Percentiles rank a stretch among this genome's conserved stretches.
Evolutionary conservation across 345 rosid species (phyloP).

Genomic region (Citrus trifoliata): DNA sequence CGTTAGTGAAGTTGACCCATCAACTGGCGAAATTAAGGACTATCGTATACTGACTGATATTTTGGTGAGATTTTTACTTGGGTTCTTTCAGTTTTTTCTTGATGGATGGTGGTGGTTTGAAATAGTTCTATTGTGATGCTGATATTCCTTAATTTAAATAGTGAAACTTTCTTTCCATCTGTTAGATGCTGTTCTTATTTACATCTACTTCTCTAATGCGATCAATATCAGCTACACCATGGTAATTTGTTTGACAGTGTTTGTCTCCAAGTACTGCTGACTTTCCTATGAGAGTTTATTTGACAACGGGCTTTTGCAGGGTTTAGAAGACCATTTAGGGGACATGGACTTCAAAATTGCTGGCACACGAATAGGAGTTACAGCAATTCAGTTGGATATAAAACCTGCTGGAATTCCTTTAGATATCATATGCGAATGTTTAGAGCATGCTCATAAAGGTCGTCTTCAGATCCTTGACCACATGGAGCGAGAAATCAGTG

Average conservation of each 20-base stretch:
- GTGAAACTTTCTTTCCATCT: neutral
- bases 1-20: constrained; percentile 69
- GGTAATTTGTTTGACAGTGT: neutral
- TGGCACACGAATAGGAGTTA: constrained; percentile 85
- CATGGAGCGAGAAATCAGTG: constrained; percentile 75
- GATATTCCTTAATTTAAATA: neutral
- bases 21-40: constrained; percentile 69
- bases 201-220: neutral
- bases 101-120: neutral
- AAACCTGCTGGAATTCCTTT: constrained; percentile 98
- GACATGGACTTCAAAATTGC: constrained; percentile 99
- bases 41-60: constrained; percentile 91
- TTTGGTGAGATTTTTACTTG: constrained; percentile 53
- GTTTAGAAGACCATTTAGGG: constrained; percentile 97
- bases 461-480: constrained; percentile 91
- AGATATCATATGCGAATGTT: constrained; percentile 82
- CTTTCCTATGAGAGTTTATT: constrained; percentile 2
- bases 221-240: neutral
- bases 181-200: neutral
- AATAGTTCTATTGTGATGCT: neutral
- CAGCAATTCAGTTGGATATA: constrained; percentile 94
- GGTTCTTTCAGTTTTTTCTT: constrained; percentile 2
- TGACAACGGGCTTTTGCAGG: constrained; percentile 39
- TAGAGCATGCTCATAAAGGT: constrained; percentile 79
- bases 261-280: neutral